These are phyloP conservation scores for Boletus speciosus DNA, from an alignment of 768 basidiomycete species.

Conservation along the genomic window DNA sequence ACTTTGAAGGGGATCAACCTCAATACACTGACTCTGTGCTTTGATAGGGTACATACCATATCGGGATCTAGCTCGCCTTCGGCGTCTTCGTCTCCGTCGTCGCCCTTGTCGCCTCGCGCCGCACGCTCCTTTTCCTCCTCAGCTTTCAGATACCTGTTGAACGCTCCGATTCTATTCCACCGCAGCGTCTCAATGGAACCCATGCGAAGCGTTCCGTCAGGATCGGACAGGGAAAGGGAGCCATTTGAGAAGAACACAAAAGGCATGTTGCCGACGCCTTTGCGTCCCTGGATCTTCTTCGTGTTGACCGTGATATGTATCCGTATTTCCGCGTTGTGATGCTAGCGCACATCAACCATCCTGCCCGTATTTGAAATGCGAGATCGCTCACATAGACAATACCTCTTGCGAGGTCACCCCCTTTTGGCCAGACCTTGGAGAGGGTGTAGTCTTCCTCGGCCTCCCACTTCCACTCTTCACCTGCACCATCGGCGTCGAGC, in stretches of 20 bases:
- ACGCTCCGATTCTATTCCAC: conserved; percentile 29
- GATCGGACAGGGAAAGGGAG: conserved; percentile 26
- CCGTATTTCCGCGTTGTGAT: conserved; percentile 48
- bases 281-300: conserved; percentile 46
- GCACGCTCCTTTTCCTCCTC: conserved; percentile 28
- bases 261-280: conserved; percentile 59
- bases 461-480: conserved; percentile 61
- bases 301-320: conserved; percentile 66
- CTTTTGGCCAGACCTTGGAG: conserved; percentile 53
- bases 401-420: conserved; percentile 40
- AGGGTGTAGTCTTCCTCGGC: conserved; percentile 66
- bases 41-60: conserved; percentile 17
- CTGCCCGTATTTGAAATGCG: not conserved
- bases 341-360: conserved; percentile 33
- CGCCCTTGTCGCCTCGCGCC: conserved; percentile 14
- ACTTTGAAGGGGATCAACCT: conserved; percentile 11
- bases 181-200: conserved; percentile 25
- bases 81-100: conserved; percentile 21
- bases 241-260: conserved; percentile 56
- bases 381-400: conserved; percentile 58
- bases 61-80: conserved; percentile 29
- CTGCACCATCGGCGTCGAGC: conserved; percentile 32
- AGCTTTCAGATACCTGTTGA: conserved; percentile 25
- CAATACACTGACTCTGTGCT: not conserved
- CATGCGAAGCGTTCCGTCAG: conserved; percentile 20